Evolutionary conservation across 371 early-diverging fungal genomes (phyloP).

Genomic region (Mortierella sp.): DNA sequence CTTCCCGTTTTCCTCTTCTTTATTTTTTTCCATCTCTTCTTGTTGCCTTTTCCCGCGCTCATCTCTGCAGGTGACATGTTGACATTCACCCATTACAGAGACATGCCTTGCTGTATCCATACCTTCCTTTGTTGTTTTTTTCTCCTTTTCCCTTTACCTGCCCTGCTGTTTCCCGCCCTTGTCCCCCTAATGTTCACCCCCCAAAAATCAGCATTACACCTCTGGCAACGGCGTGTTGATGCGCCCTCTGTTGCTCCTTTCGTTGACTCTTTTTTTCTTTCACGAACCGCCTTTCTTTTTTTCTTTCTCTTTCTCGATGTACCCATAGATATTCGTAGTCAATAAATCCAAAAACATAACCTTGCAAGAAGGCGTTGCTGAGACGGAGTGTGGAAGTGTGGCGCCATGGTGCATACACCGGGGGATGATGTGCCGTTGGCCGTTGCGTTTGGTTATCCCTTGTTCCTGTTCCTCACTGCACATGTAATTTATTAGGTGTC

Average conservation of each 20-base stretch:
- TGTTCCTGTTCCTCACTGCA: neutral
- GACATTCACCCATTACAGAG: conserved; percentile 3
- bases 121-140: neutral
- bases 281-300: neutral
- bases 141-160: neutral
- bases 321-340: neutral
- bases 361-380: neutral
- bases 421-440: neutral
- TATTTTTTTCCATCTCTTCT: neutral
- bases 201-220: neutral
- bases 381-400: neutral
- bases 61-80: conserved; percentile 8
- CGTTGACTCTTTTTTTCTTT: neutral
- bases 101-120: neutral
- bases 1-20: neutral
- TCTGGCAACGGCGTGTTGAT: conserved; percentile 2
- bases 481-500: neutral
- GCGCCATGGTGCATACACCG: neutral
- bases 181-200: neutral
- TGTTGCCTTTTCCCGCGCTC: neutral
- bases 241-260: neutral
- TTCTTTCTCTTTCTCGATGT: neutral
- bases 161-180: neutral
- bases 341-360: neutral
- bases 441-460: neutral